Percentiles rank a stretch among this genome's conserved stretches.
These are phyloP conservation scores for Blastobotrys apis DNA, from an alignment of 1,139 yeast genomes.

Conservation along the genomic window DNA sequence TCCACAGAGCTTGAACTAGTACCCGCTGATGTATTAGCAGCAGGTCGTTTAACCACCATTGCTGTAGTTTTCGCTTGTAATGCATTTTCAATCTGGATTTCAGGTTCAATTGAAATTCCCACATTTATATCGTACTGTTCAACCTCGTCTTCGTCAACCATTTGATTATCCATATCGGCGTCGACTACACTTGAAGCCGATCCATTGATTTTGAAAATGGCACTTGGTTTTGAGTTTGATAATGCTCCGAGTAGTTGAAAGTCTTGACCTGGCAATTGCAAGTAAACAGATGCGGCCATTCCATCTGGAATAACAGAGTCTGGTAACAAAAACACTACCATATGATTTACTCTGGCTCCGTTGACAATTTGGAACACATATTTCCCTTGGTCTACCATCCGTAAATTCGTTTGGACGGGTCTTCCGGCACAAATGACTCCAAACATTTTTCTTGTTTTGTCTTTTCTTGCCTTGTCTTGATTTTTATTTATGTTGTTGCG, in stretches of 20 bases:
- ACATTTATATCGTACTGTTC: conserved; percentile 47
- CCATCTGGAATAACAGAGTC: conserved; percentile 60
- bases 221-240: conserved; percentile 75
- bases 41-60: conserved; percentile 14
- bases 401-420: conserved; percentile 38
- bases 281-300: conserved; percentile 79
- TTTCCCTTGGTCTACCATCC: conserved; percentile 60
- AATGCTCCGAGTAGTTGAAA: conserved; percentile 74
- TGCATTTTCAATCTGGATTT: conserved; percentile 20
- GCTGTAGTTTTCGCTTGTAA: conserved; percentile 16
- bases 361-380: conserved; percentile 59
- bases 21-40: conserved; percentile 5
- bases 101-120: conserved; percentile 86
- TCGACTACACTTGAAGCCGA: conserved; percentile 27
- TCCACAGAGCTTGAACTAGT: conserved; percentile 23
- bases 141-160: conserved; percentile 33
- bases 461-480: no score
- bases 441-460: conserved; percentile 34
- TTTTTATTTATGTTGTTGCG: neutral
- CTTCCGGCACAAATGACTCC: conserved; percentile 46
- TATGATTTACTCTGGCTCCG: conserved; percentile 63
- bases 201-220: conserved; percentile 76
- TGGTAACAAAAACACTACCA: conserved; percentile 74
- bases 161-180: conserved; percentile 35
- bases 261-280: conserved; percentile 74